Evolutionary conservation across 2,329 filamentous ascomycete species (phyloP).

Genomic region (Calonectria pseudoreteaudii): DNA sequence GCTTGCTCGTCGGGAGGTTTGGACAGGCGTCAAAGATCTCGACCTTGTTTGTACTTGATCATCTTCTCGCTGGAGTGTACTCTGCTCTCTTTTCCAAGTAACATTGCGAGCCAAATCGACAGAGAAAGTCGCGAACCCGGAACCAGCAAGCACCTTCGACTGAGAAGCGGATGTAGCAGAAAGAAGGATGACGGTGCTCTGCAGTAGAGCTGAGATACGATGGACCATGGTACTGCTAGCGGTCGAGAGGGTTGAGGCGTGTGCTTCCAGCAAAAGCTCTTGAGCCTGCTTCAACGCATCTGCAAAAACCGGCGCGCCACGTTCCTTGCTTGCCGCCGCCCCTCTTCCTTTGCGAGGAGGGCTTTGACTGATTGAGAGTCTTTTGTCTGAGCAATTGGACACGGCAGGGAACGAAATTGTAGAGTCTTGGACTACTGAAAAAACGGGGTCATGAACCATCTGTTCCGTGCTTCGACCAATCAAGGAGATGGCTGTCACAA

Average conservation of each 20-base stretch:
- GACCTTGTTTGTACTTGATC: constrained; percentile 8
- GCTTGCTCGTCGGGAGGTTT: constrained; percentile 53
- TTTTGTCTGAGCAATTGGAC: constrained; percentile 55
- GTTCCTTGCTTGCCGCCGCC: constrained; percentile 42
- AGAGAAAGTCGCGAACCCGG: constrained; percentile 71
- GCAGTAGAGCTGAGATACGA: constrained; percentile 71
- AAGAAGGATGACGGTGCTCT: constrained; percentile 74
- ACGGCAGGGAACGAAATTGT: constrained; percentile 88
- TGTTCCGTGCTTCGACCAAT: constrained; percentile 76
- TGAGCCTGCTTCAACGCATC: constrained; percentile 74
- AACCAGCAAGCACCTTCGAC: constrained; percentile 59
- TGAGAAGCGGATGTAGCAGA: constrained; percentile 68
- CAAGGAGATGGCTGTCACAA: constrained; percentile 75
- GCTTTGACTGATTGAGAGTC: constrained; percentile 50
- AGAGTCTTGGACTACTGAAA: constrained; percentile 91
- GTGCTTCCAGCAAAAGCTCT: constrained; percentile 73
- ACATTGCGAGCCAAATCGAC: constrained; percentile 78
- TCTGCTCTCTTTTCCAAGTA: constrained; percentile 74
- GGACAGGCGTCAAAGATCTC: background rate
- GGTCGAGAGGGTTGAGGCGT: constrained; percentile 65
- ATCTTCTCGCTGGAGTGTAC: constrained; percentile 58
- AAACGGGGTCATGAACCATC: constrained; percentile 84
- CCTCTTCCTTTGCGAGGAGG: constrained; percentile 48
- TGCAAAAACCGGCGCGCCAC: constrained; percentile 59
- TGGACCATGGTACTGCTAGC: constrained; percentile 72